Evolutionary conservation across 2,329 filamentous ascomycete species (phyloP).

Genomic region (Akanthomyces muscarius): DNA sequence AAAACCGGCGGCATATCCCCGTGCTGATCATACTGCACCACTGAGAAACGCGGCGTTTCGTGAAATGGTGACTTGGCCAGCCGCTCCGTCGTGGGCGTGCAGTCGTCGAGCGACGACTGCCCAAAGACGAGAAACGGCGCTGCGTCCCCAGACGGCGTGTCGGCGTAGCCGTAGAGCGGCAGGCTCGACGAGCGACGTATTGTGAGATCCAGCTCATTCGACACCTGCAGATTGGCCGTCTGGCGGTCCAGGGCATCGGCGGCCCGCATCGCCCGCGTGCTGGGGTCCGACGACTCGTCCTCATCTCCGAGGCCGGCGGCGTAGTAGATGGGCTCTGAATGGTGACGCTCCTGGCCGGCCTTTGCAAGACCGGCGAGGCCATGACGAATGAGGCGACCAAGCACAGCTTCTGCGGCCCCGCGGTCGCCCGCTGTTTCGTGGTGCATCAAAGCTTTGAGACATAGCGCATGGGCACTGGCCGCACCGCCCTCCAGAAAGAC

Average conservation of each 20-base stretch:
- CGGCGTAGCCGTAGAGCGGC: conserved; percentile 42
- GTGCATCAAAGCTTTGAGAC: conserved; percentile 51
- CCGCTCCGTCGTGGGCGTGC: neutral
- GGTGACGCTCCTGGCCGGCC: neutral
- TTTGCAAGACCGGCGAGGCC: conserved; percentile 40
- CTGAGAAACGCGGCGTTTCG: conserved; percentile 4
- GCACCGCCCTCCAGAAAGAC: conserved; percentile 60
- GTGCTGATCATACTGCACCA: conserved; percentile 7
- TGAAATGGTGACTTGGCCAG: neutral
- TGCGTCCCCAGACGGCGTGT: conserved; percentile 38
- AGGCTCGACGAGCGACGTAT: conserved; percentile 45
- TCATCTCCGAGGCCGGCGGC: neutral
- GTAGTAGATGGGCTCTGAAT: neutral
- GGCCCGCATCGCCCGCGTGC: conserved; percentile 53
- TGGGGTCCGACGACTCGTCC: conserved; percentile 38
- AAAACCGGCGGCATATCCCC: conserved; percentile 9
- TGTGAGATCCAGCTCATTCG: conserved; percentile 46
- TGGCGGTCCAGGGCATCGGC: conserved; percentile 55
- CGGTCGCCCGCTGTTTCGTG: conserved; percentile 48
- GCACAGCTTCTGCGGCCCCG: conserved; percentile 47
- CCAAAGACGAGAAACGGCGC: conserved; percentile 49
- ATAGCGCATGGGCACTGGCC: conserved; percentile 49
- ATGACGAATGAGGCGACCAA: conserved; percentile 46
- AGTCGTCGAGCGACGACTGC: conserved; percentile 20
- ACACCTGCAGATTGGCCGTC: conserved; percentile 51